Base-by-base conservation (phyloP, 1,284 basidiomycete genomes). In the Bondarzewia mesenterica region DNA sequence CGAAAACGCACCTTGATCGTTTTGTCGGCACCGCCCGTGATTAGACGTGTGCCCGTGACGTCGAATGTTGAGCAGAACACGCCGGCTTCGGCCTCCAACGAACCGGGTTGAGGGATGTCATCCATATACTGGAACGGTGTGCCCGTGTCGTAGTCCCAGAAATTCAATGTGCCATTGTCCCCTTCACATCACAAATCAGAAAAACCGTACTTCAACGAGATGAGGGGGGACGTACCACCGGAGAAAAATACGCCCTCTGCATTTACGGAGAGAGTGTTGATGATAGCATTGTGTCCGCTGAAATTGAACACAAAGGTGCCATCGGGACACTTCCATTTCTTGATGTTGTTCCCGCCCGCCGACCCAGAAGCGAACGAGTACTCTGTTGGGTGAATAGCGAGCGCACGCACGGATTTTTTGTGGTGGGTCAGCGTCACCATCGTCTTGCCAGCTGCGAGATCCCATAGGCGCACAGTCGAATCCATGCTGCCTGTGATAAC, bases 401-500 rank as follows among this genome's bases (percentile, higher is more conserved):
- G 74, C 0, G 94, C 84, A 49, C 95, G 84, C 2, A 99, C 93
- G 12, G 89, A 92, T 68, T 99, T 99, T 69, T 99, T 98, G 76
- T 99, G 95, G 68, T 99, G 95, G 15, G 95, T 99, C 27, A 99
- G 73, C 20, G 93, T 96, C 20, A 87, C 83, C 82, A 93, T 89
- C 18, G 93, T 91, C 68, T 96, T 97, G 27, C 95, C 96, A 0
- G 95, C 95, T 1, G 94, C 95, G n/a, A 99, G 75, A 66, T 99
- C 95, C 95, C 95, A 99, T 39, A 99, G 68, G 85, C 89, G 78
- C 44, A 99, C 80, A 0, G 96, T 99, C 27, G 92, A 89, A 65
- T 99, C 95, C 95, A 99, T 99, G 55, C 89, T 93, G 7, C 92
- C 94, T 0, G 95, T 96, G 58, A 99, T 95, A 50, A 99, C 88